phyloP scores from a whole-genome alignment of 169 alveolate genomes.

The Plasmodium cynomolgi region DNA sequence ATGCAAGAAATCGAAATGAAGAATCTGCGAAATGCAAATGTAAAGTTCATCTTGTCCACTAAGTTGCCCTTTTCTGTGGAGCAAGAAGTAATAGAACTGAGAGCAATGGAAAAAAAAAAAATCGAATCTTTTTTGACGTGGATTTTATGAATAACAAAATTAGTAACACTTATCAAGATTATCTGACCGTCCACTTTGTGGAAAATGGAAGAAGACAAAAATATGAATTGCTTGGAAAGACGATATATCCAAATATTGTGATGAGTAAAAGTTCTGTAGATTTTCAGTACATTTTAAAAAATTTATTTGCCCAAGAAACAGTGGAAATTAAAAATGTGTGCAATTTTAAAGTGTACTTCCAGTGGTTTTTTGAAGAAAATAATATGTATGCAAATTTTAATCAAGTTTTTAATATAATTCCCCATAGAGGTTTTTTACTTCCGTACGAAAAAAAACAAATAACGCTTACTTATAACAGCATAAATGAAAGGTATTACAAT shows the following conservation, averaged over 20 bases:
- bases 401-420: constrained; percentile 35
- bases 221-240: constrained; percentile 50
- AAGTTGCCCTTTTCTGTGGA: constrained; percentile 51
- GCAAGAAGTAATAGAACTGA: constrained; percentile 43
- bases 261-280: constrained; percentile 63
- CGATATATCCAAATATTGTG: constrained; percentile 52
- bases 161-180: constrained; percentile 26
- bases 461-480: constrained; percentile 51
- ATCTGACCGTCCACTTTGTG: constrained; percentile 39
- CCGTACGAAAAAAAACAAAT: constrained; percentile 54
- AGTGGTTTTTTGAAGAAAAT: constrained; percentile 73
- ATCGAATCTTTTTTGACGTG: constrained; percentile 37
- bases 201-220: constrained; percentile 68
- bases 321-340: constrained; percentile 65
- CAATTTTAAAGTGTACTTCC: constrained; percentile 53
- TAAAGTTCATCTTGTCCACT: constrained; percentile 38
- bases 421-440: constrained; percentile 38
- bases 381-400: constrained; percentile 24
- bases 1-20: constrained; percentile 63
- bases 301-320: constrained; percentile 59
- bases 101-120: constrained; percentile 30
- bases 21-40: constrained; percentile 39
- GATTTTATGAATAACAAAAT: constrained; percentile 58
- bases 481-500: constrained; percentile 54
- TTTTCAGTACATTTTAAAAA: constrained; percentile 70